Conservation (phyloP, 176 grass and related monocot species). For the Oryza meridionalis region DNA sequence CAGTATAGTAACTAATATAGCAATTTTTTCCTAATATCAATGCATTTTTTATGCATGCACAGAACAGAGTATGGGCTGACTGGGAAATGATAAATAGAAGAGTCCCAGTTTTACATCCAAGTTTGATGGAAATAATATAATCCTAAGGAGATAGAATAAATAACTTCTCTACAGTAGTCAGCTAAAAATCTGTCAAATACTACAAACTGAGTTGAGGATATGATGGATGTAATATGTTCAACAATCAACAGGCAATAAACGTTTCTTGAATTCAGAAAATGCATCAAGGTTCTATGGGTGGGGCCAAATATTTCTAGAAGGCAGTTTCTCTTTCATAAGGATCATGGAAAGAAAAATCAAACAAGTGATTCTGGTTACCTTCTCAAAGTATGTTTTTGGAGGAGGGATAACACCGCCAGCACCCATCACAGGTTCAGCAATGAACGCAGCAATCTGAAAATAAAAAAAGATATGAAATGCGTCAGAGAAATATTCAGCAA, state of each 20-base stretch:
- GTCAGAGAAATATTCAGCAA: not conserved
- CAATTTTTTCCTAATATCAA: not conserved
- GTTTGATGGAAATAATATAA: not conserved
- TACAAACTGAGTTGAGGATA: not conserved
- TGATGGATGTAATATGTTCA: not conserved
- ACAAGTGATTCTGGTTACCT: constrained; percentile 47
- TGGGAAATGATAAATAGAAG: not conserved
- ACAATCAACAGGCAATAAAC: not conserved
- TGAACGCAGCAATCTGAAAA: constrained; percentile 94
- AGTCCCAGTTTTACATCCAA: constrained; percentile 6
- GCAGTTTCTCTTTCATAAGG: not conserved
- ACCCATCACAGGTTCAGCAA: constrained; percentile 96
- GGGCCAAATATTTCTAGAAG: not conserved
- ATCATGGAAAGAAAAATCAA: not conserved
- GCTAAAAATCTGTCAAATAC: not conserved
- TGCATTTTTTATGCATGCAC: not conserved
- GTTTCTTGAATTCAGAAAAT: not conserved
- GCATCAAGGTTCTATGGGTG: not conserved
- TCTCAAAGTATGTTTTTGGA: constrained; percentile 91
- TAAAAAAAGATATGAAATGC: not conserved
- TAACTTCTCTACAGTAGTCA: not conserved
- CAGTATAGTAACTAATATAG: not conserved
- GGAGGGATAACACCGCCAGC: constrained; percentile 94
- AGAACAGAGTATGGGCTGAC: not conserved
- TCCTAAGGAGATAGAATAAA: not conserved